Evolutionary conservation across 2,329 filamentous ascomycete genomes (phyloP), one percentile per base, ranked within the genome.

Genomic region (Chaetoscypha palmicola): DNA sequence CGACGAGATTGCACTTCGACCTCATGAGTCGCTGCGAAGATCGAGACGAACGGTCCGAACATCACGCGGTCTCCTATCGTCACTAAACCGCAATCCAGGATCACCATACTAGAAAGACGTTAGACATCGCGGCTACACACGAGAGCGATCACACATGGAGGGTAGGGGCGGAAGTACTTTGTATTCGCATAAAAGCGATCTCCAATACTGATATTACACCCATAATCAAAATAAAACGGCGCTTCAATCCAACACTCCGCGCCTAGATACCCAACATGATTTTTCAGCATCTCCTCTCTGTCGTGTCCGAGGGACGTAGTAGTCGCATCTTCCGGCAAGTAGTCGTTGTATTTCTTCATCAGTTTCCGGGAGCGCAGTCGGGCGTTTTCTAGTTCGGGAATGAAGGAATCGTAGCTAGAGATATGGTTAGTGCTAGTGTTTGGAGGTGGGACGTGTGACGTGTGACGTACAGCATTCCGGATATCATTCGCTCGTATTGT

Each of bases 41-140:
- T 73, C 38, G 70, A 77, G 0, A 89, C 83, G 54, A 79, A 81
- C 0, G 86, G 83, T 0, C 83, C 86, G 42, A 89, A 68, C 73
- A 46, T 45, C 8, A 47, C 42, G 3, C 50, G 46, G 24, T 53
- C 35, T n/a, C 52, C 52, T 26, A 54, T 53, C 40, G 64, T 68
- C 32, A 89, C 80, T 3, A 78, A 66, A 51, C 78, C 83, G n/a
- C 80, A 87, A 59, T 91, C 86, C 11, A 89, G 67, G 47, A 89
- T 44, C 7, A 44, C 33, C 30, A 48, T 37, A 37, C 47, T 49
- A 38, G 19, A 16, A n/a, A n/a, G n/a, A n/a, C n/a, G n/a, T n/a
- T n/a, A n/a, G n/a, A n/a, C n/a, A n/a, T n/a, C n/a, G n/a, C n/a
- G n/a, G n/a, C n/a, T n/a, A n/a, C n/a, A n/a, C n/a, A n/a, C n/a